A percentile compares a stretch with the other conserved stretches of the same genome.
phyloP scores from a whole-genome alignment of 495 filamentous ascomycete species.

The Astrothelium subdiscretum region DNA sequence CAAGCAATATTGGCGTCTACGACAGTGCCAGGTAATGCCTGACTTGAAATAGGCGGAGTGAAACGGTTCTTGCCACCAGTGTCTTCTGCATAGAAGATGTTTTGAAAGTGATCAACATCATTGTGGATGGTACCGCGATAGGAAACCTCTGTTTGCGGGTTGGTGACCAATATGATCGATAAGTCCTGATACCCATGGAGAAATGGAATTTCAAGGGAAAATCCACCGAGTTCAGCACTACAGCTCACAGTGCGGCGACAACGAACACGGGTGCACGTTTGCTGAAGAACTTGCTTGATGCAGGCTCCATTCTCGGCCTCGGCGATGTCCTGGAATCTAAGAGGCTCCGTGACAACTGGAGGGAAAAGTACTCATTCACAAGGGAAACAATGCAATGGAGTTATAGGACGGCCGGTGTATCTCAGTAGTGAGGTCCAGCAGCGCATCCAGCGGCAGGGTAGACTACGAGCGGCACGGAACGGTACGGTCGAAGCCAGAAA shows the following conservation, averaged over 20 bases:
- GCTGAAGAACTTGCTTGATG: not conserved
- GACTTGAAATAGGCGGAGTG: slow-evolving; percentile 30
- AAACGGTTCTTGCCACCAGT: slow-evolving; percentile 34
- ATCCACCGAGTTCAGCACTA: not conserved
- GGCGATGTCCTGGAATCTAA: not conserved
- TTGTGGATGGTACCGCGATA: slow-evolving; percentile 3
- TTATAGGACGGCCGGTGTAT: not conserved
- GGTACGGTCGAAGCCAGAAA: too few species aligned
- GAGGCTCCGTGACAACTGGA: not conserved
- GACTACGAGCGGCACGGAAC: too few species aligned
- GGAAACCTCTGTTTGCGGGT: not conserved
- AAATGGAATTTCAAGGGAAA: not conserved
- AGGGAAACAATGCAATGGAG: not conserved
- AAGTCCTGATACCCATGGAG: not conserved
- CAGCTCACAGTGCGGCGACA: not conserved
- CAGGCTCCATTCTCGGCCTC: not conserved
- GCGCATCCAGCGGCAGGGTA: not conserved
- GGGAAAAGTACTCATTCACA: not conserved
- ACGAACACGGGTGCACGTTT: not conserved
- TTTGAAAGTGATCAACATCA: slow-evolving; percentile 35
- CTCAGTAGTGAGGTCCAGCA: not conserved
- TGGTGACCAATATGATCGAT: not conserved
- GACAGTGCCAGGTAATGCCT: slow-evolving; percentile 20
- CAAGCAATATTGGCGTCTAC: slow-evolving; percentile 32
- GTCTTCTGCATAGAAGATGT: slow-evolving; percentile 35